Conservation (phyloP, 2,329 filamentous ascomycete genomes). For the Claviceps citrina region DNA sequence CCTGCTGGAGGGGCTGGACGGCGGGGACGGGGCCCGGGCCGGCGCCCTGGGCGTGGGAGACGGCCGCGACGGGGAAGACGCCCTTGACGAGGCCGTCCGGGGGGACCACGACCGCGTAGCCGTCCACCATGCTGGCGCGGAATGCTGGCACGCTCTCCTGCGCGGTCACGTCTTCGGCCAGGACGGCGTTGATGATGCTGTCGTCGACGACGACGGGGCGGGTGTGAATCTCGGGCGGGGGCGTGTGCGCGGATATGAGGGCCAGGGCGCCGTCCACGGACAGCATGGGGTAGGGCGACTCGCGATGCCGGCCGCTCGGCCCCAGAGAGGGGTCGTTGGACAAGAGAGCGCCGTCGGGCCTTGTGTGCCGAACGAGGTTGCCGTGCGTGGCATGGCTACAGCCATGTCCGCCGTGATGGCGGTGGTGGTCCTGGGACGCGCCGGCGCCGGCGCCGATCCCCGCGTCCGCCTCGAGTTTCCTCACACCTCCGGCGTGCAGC, state of each 20-base stretch:
- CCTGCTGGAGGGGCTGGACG: conserved; percentile 47
- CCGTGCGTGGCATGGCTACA: conserved; percentile 38
- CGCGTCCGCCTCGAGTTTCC: conserved; percentile 72
- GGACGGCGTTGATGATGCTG: conserved; percentile 55
- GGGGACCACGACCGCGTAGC: conserved; percentile 69
- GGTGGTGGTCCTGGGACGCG: too few relatives aligned
- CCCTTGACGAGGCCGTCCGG: conserved; percentile 53
- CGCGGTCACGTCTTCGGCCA: conserved; percentile 71
- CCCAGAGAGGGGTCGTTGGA: conserved; percentile 48
- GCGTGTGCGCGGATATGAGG: conserved; percentile 59
- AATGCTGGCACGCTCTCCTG: conserved; percentile 80
- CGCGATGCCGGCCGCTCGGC: conserved; percentile 57
- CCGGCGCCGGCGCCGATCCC: too few relatives aligned
- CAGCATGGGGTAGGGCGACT: conserved; percentile 86
- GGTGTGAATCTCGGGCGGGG: conserved; percentile 40
- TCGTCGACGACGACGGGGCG: conserved; percentile 50
- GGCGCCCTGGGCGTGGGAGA: conserved; percentile 62
- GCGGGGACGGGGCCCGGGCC: conserved; percentile 49
- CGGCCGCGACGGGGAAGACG: conserved; percentile 67
- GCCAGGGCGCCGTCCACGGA: conserved; percentile 66
- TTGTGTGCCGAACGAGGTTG: conserved; percentile 57
- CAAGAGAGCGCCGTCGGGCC: conserved; percentile 8
- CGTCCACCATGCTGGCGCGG: conserved; percentile 89
- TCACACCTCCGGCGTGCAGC: conserved; percentile 66
- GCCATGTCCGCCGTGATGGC: conserved; percentile 28